These are phyloP conservation scores for Silene noctiflora DNA, from an alignment of 179 eudicot genomes.

Conservation along the genomic window DNA sequence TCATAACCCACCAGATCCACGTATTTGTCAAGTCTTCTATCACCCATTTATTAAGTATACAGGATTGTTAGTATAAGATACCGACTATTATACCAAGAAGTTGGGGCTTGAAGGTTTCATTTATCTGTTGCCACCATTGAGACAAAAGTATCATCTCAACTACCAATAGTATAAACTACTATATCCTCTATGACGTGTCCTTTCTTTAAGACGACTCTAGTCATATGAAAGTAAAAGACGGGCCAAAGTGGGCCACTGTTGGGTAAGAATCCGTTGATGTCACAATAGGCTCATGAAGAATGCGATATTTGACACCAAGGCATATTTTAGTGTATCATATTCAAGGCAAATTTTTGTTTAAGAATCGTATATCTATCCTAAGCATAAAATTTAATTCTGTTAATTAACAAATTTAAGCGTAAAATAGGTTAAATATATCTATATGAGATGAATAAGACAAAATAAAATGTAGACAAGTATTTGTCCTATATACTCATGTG, in stretches of 20 bases:
- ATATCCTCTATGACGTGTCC: slow-evolving; percentile 24
- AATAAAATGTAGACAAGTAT: no score
- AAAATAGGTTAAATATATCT: no score
- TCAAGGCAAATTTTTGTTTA: no score
- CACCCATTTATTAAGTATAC: background rate
- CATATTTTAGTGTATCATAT: no score
- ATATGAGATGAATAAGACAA: no score
- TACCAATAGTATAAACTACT: slow-evolving; percentile 14
- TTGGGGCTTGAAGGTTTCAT: slow-evolving; percentile 21
- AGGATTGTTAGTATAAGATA: no score
- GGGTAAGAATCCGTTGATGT: slow-evolving; percentile 31
- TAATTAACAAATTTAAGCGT: no score
- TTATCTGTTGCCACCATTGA: slow-evolving; percentile 21
- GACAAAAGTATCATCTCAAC: slow-evolving; percentile 19
- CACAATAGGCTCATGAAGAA: slow-evolving; percentile 28
- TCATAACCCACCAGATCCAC: no score
- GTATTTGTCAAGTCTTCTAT: no score
- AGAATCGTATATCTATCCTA: no score
- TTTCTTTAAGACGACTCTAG: slow-evolving; percentile 17
- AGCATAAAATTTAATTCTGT: no score
- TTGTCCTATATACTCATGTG: no score
- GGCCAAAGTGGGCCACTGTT: slow-evolving; percentile 31
- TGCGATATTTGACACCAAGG: slow-evolving; percentile 19
- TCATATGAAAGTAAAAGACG: slow-evolving; percentile 11
- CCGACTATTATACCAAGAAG: slow-evolving; percentile 33